A percentile compares a stretch with the other conserved stretches of the same genome.
These are phyloP conservation scores for Leishmania amazonensis DNA, from an alignment of 208 protist species.

Conservation along the genomic window DNA sequence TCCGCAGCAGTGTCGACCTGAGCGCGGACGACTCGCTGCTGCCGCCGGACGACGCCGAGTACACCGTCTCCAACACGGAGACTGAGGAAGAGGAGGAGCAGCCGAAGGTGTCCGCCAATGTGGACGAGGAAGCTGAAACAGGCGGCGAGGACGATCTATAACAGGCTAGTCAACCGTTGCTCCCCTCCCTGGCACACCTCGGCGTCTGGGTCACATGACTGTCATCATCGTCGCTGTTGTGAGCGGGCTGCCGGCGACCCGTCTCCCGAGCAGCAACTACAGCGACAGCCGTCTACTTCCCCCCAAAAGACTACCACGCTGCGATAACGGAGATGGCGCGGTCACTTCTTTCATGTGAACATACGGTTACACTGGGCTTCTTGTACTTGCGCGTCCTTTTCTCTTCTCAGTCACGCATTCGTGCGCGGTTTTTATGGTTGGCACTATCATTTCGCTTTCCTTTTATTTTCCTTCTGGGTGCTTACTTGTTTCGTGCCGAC, in stretches of 20 bases:
- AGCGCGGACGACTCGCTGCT: slow-evolving; percentile 65
- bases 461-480: neutral
- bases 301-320: too few species aligned
- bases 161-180: neutral
- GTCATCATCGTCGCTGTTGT: neutral
- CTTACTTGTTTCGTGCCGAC: neutral
- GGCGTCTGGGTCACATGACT: neutral
- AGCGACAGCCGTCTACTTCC: neutral
- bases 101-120: neutral
- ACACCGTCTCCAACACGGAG: slow-evolving; percentile 48
- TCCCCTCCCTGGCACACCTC: neutral
- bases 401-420: neutral
- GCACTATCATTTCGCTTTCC: neutral
- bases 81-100: slow-evolving; percentile 32
- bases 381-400: neutral
- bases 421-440: neutral
- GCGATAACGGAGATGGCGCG: neutral
- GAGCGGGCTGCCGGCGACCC: neutral
- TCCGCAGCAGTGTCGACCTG: slow-evolving; percentile 87
- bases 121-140: neutral
- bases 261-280: neutral
- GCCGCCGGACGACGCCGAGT: slow-evolving; percentile 76
- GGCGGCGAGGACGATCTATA: slow-evolving; percentile 35
- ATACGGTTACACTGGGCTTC: neutral
- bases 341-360: neutral